Conservation (phyloP, 176 grass and related monocot genomes). For the Phoenix roebelenii region DNA sequence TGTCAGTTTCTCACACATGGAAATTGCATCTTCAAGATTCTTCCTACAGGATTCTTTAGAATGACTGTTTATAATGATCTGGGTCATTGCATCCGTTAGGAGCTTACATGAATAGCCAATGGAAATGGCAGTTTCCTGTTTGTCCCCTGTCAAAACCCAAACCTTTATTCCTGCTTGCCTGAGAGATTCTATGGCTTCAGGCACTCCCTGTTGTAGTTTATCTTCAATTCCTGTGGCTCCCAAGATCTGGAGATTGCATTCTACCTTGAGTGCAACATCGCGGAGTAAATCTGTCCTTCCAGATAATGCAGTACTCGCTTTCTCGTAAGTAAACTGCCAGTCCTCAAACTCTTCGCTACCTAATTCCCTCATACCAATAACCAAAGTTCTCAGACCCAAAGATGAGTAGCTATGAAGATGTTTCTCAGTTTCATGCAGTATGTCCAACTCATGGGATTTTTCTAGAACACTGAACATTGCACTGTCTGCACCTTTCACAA, state of each 20-base stretch:
- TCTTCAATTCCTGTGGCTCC: conserved; percentile 89
- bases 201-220: conserved; percentile 77
- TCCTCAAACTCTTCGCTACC: conserved; percentile 39
- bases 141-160: conserved; percentile 90
- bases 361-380: conserved; percentile 51
- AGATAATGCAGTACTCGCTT: conserved; percentile 58
- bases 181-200: conserved; percentile 84
- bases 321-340: conserved; percentile 57
- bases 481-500: conserved; percentile 83
- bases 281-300: conserved; percentile 46
- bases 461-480: conserved; percentile 60
- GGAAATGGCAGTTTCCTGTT: conserved; percentile 88
- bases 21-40: conserved; percentile 62
- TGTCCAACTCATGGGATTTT: conserved; percentile 37
- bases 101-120: conserved; percentile 84
- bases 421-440: conserved; percentile 40
- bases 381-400: conserved; percentile 65
- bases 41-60: conserved; percentile 60
- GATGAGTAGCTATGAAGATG: conserved; percentile 73
- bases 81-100: conserved; percentile 55
- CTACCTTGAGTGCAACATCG: conserved; percentile 45
- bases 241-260: conserved; percentile 49
- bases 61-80: conserved; percentile 69
- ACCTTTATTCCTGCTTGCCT: conserved; percentile 65
- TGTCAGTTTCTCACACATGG: conserved; percentile 34